Evolutionary conservation across 345 rosid genomes (phyloP).

Genomic region (Excoecaria agallocha): DNA sequence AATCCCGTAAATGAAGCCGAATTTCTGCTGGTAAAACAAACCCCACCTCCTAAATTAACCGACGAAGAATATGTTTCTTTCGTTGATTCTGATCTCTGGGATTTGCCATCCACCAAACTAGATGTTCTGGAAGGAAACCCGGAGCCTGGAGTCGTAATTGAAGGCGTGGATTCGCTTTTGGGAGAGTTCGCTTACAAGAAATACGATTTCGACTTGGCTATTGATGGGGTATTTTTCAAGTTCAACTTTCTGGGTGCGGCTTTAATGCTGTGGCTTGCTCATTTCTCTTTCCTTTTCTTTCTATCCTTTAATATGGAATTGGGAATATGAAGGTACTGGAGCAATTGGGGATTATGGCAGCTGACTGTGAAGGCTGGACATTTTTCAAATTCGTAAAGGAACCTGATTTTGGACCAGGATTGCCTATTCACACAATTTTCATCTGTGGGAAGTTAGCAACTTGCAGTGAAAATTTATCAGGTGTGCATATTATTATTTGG

Average conservation of each 20-base stretch:
- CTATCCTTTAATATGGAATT: background rate
- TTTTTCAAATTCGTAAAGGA: conserved; percentile 59
- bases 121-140: conserved; percentile 22
- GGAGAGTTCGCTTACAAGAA: conserved; percentile 37
- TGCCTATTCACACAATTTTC: conserved; percentile 47
- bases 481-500: conserved; percentile 24
- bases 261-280: background rate
- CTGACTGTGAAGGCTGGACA: conserved; percentile 59
- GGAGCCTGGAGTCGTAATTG: conserved; percentile 23
- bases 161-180: conserved; percentile 31
- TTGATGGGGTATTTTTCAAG: conserved; percentile 39
- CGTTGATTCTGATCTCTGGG: conserved; percentile 80
- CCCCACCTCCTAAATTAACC: conserved; percentile 54
- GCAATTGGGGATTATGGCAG: conserved; percentile 40
- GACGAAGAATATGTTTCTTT: conserved; percentile 64
- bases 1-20: conserved; percentile 30
- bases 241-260: background rate
- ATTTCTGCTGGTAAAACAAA: conserved; percentile 59
- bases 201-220: conserved; percentile 44
- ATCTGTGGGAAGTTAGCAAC: conserved; percentile 44
- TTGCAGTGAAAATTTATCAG: conserved; percentile 35
- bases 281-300: background rate
- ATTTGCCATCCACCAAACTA: conserved; percentile 61
- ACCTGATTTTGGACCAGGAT: conserved; percentile 77
- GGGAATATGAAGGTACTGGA: conserved; percentile 47